Evolutionary conservation across 1,139 yeast genomes (phyloP).

Genomic region (Groenewaldozyma auringiensis): DNA sequence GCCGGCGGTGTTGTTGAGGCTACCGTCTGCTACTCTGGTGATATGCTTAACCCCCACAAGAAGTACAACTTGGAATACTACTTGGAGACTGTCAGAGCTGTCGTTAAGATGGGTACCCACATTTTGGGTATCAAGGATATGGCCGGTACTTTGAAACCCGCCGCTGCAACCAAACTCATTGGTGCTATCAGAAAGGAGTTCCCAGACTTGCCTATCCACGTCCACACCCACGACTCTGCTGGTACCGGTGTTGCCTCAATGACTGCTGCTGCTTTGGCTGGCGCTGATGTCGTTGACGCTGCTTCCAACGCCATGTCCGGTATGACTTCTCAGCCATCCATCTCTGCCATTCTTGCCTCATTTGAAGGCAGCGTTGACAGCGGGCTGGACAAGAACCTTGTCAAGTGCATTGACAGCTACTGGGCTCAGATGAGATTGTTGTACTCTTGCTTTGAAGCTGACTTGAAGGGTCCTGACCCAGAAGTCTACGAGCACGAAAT

Average conservation of each 20-base stretch:
- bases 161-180: conserved; percentile 77
- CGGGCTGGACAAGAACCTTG: conserved; percentile 58
- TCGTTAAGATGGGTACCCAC: conserved; percentile 93
- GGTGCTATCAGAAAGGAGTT: conserved; percentile 75
- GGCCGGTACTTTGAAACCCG: conserved; percentile 98
- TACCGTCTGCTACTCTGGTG: conserved; percentile 97
- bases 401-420: conserved; percentile 80
- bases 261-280: conserved; percentile 90
- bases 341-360: conserved; percentile 86
- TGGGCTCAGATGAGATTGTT: conserved; percentile 98
- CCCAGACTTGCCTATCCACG: conserved; percentile 94
- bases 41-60: conserved; percentile 90
- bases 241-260: conserved; percentile 98
- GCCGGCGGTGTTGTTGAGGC: conserved; percentile 99
- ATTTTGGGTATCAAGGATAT: conserved; percentile 95
- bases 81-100: conserved; percentile 68
- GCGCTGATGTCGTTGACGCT: conserved; percentile 97
- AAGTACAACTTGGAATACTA: conserved; percentile 92
- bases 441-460: conserved; percentile 96
- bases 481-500: conserved; percentile 97
- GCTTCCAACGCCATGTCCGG: conserved; percentile 98
- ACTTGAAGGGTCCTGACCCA: conserved; percentile 98
- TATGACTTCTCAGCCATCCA: conserved; percentile 95
- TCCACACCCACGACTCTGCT: conserved; percentile 98
- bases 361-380: conserved; percentile 80